Evolutionary conservation across 192 early-diverging fungal genomes (phyloP).

Genomic region (Funneliformis mosseae): DNA sequence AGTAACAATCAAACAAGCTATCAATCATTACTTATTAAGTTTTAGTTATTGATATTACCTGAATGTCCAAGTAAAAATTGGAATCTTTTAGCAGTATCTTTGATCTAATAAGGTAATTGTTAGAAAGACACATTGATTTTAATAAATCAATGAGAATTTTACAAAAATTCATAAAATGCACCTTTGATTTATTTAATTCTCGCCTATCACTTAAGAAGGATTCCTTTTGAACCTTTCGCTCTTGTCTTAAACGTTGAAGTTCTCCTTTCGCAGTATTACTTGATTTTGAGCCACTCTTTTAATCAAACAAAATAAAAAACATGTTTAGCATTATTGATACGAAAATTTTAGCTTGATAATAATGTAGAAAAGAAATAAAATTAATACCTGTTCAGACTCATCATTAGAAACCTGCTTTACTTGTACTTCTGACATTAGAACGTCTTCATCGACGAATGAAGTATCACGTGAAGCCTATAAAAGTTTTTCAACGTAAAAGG

Average conservation of each 20-base stretch:
- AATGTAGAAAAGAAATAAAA: background rate
- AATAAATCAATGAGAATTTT: background rate
- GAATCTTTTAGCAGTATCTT: constrained; percentile 65
- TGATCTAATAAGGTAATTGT: constrained; percentile 42
- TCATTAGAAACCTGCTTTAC: background rate
- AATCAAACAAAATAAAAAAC: background rate
- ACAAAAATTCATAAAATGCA: background rate
- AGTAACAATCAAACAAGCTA: background rate
- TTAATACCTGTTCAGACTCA: background rate
- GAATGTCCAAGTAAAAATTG: constrained; percentile 66
- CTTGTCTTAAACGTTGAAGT: background rate
- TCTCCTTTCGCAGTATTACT: background rate
- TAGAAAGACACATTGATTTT: background rate
- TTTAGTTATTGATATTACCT: constrained; percentile 12
- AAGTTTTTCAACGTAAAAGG: background rate
- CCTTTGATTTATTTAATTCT: background rate
- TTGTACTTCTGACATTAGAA: background rate
- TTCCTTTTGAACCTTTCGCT: constrained; percentile 11
- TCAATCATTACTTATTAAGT: background rate
- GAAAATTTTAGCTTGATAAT: background rate
- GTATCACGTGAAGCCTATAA: background rate
- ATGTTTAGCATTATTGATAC: background rate
- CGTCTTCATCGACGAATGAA: background rate
- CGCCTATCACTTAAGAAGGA: background rate
- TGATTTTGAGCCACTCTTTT: background rate